Evolutionary conservation across 2,329 filamentous ascomycete genomes (phyloP), one percentile per base, ranked within the genome.

Genomic region (Aspergillus udagawae): DNA sequence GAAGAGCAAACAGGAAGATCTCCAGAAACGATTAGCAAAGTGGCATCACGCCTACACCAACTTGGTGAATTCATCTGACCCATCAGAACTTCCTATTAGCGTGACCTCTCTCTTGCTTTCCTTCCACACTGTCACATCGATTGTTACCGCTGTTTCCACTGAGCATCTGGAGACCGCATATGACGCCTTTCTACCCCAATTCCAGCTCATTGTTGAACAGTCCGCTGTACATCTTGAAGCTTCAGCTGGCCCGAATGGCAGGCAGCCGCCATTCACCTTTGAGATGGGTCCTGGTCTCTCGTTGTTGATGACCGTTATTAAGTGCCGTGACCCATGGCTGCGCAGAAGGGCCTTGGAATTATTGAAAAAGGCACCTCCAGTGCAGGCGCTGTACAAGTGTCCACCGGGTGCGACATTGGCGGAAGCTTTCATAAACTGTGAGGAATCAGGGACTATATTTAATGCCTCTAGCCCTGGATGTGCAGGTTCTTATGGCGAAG

Each of bases 241-340:
- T 1, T 50, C 51, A 4, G 56, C 35, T 5, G 54, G n/a, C n/a
- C 38, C 56, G 14, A 28, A 60, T 35, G 56, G 56, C 3, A 25
- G 51, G 7, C 59, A 59, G n/a, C 59, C 56, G 10, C 53, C 53
- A 5, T 60, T 60, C 14, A 60, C 59, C 0, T 60, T 58, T 32
- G 59, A 54, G 17, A 53, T 56, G 4, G 53, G 53, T 4, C 51
- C 49, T 20, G 56, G 56, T 1, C 10, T 56, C 6, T 51, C 59
- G 7, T 44, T 60, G 2, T 58, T 50, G 20, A 49, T 57, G 23
- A 56, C 56, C 2, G 51, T 50, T 1, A n/a, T 60, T 5, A 47
- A 53, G 9, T 60, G 59, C 44, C 59, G 53, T 20, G 52, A 60
- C 2, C 53, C 53, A 8, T 9, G 6, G 5, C 41, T 56, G 20